These are phyloP conservation scores for Fusarium falciforme DNA, from an alignment of 2,329 filamentous ascomycete species.

Conservation along the genomic window DNA sequence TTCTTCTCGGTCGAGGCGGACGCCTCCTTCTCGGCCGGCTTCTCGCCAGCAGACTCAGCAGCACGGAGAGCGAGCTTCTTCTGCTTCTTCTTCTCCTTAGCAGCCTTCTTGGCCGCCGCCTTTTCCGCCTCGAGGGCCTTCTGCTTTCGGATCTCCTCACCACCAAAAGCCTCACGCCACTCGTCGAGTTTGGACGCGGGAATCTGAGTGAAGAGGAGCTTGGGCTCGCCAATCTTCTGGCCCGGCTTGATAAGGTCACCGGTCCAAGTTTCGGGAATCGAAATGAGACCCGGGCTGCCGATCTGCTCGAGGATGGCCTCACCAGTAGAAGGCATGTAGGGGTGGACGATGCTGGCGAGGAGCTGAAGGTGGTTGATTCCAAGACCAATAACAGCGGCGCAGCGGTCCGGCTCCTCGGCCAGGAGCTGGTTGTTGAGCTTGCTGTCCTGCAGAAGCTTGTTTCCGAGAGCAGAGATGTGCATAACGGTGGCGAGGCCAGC, in stretches of 20 bases:
- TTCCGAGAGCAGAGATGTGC: constrained; percentile 70
- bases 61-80: constrained; percentile 47
- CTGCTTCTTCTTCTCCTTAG: constrained; percentile 63
- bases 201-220: constrained; percentile 85
- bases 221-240: constrained; percentile 84
- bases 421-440: constrained; percentile 67
- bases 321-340: constrained; percentile 87
- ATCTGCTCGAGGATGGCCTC: constrained; percentile 83
- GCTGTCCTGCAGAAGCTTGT: constrained; percentile 64
- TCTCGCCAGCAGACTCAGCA: constrained; percentile 3
- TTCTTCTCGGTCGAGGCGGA: constrained; percentile 30
- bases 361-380: constrained; percentile 87
- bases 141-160: constrained; percentile 74
- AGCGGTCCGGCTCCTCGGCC: constrained; percentile 65
- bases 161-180: constrained; percentile 82
- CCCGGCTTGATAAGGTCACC: constrained; percentile 73
- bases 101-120: constrained; percentile 63
- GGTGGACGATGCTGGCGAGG: constrained; percentile 80
- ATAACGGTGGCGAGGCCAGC: constrained; percentile 73
- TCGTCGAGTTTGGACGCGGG: constrained; percentile 84
- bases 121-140: constrained; percentile 68
- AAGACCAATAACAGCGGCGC: constrained; percentile 74
- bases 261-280: constrained; percentile 76
- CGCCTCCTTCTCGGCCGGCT: constrained; percentile 15
- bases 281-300: constrained; percentile 59